phyloP scores from a whole-genome alignment of 192 early-diverging fungal genomes.

The Coemansia sp. region DNA sequence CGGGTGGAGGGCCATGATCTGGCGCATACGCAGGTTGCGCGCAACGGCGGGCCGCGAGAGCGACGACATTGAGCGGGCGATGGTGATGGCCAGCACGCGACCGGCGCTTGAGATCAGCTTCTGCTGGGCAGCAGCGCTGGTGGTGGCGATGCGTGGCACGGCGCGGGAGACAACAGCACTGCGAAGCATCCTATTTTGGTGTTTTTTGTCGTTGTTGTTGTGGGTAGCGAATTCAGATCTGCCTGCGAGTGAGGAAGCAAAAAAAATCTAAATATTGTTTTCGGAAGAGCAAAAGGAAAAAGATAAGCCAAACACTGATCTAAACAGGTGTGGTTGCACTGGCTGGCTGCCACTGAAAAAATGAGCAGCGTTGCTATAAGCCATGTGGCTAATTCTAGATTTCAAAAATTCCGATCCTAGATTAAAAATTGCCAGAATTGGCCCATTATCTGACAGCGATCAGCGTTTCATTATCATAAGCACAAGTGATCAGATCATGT shows the following conservation, averaged over 20 bases:
- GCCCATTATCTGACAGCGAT: no score
- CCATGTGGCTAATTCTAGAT: no score
- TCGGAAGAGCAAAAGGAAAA: no score
- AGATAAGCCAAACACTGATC: no score
- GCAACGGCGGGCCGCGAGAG: conserved; percentile 25
- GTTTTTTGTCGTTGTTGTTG: neutral
- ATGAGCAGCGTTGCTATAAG: no score
- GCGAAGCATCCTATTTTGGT: conserved; percentile 41
- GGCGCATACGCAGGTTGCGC: conserved; percentile 22
- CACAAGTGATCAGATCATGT: neutral
- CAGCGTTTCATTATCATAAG: neutral
- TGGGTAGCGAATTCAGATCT: no score
- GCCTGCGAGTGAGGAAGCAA: no score
- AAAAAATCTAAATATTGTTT: no score
- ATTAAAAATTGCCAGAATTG: no score
- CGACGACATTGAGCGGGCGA: conserved; percentile 29
- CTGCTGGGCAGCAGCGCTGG: conserved; percentile 8
- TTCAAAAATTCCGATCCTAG: no score
- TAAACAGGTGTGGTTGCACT: no score
- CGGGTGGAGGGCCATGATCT: conserved; percentile 1
- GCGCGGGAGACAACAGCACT: conserved; percentile 26
- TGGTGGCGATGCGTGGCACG: conserved; percentile 3
- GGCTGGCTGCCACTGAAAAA: no score
- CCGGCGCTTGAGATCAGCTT: conserved; percentile 6
- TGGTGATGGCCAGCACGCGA: conserved; percentile 10